Conservation (phyloP, 2,329 filamentous ascomycete genomes). For the Mycosphaerella sp. region DNA sequence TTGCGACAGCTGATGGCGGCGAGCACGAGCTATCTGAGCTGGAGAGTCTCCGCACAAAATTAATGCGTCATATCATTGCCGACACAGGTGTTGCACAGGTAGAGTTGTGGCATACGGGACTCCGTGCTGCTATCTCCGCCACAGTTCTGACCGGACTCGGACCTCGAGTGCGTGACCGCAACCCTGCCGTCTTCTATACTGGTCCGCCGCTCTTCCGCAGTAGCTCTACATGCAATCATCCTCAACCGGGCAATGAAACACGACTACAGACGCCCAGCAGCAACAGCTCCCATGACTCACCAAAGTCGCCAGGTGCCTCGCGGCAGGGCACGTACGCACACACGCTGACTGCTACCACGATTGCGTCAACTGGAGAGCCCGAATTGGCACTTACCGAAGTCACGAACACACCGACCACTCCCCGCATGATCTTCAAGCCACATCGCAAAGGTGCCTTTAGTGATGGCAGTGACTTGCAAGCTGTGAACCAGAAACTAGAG, state of each 20-base stretch:
- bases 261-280: neutral
- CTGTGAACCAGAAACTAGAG: constrained; percentile 24
- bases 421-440: constrained; percentile 28
- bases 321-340: constrained; percentile 26
- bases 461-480: constrained; percentile 26
- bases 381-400: constrained; percentile 27
- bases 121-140: constrained; percentile 30
- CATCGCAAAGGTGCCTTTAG: constrained; percentile 31
- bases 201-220: constrained; percentile 15
- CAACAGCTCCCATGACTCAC: neutral
- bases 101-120: constrained; percentile 36
- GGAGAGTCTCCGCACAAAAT: constrained; percentile 35
- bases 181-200: constrained; percentile 11
- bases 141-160: constrained; percentile 28
- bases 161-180: constrained; percentile 9
- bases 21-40: constrained; percentile 30
- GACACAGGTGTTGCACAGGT: constrained; percentile 29
- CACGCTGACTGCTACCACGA: constrained; percentile 21
- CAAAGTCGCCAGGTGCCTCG: neutral
- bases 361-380: constrained; percentile 16
- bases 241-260: neutral
- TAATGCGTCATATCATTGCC: constrained; percentile 37
- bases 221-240: neutral
- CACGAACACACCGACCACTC: constrained; percentile 26
- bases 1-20: constrained; percentile 22